Percentiles rank a stretch among this genome's conserved stretches.
These are phyloP conservation scores for Pichia sp. DNA, from an alignment of 1,139 yeast species.

Conservation along the genomic window DNA sequence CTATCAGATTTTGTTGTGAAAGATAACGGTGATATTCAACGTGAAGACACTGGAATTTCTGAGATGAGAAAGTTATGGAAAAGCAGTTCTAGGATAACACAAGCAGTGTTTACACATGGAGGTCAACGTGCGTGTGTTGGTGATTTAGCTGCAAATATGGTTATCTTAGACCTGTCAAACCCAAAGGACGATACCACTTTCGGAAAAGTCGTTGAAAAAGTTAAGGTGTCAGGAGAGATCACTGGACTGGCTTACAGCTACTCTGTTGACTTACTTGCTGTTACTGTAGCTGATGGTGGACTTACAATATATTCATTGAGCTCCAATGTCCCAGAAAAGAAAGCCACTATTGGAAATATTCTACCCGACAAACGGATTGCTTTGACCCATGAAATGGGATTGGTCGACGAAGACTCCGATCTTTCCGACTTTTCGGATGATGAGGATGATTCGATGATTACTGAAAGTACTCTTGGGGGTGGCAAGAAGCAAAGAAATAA, in stretches of 20 bases:
- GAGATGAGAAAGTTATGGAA: conserved; percentile 32
- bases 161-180: conserved; percentile 44
- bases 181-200: conserved; percentile 28
- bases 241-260: conserved; percentile 60
- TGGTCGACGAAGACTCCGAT: conserved; percentile 25
- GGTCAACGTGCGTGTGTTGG: conserved; percentile 68
- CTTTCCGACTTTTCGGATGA: conserved; percentile 29
- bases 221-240: conserved; percentile 48
- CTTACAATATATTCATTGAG: conserved; percentile 61
- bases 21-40: not conserved
- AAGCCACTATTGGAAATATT: conserved; percentile 24
- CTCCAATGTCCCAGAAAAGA: conserved; percentile 31
- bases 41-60: conserved; percentile 1
- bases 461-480: conserved; percentile 13
- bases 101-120: conserved; percentile 61
- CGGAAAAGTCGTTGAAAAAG: conserved; percentile 28
- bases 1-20: conserved; percentile 19
- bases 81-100: conserved; percentile 63
- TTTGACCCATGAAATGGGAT: conserved; percentile 19
- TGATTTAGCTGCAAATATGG: conserved; percentile 70
- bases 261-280: conserved; percentile 55
- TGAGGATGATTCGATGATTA: conserved; percentile 17
- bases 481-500: conserved; percentile 10
- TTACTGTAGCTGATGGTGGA: conserved; percentile 65
- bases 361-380: conserved; percentile 25